These are phyloP conservation scores for Triticum timopheevii DNA, from an alignment of 176 grass and related monocot genomes.

Conservation along the genomic window DNA sequence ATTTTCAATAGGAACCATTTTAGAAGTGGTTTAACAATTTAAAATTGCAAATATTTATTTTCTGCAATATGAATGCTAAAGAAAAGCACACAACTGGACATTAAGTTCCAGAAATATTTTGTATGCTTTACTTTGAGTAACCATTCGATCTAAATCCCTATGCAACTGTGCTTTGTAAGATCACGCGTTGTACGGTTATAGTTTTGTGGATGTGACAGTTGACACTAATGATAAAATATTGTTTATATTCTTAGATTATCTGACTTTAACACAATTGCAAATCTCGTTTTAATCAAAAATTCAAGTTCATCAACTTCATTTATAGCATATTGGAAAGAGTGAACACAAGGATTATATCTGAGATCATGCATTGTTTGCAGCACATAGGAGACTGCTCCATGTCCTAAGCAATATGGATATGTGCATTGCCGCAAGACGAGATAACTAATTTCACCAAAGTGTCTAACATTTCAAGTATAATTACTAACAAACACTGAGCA, in stretches of 20 bases:
- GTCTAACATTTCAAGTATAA: background rate
- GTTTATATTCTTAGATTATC: background rate
- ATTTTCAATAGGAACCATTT: background rate
- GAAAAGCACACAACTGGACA: background rate
- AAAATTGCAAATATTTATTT: background rate
- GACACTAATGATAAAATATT: background rate
- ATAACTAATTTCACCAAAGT: background rate
- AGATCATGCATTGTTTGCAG: background rate
- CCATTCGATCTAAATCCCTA: background rate
- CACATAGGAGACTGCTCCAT: background rate
- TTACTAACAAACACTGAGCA: background rate
- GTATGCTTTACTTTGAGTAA: slow-evolving; percentile 18
- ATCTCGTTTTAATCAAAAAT: background rate
- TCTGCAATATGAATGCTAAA: background rate
- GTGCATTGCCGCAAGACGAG: background rate
- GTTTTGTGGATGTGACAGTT: background rate
- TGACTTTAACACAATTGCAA: background rate
- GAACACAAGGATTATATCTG: background rate
- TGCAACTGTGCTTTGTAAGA: background rate
- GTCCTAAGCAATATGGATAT: background rate
- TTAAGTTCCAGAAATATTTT: background rate
- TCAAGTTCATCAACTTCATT: background rate
- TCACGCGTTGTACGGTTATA: background rate
- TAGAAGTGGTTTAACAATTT: background rate
- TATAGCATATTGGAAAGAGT: background rate